These are phyloP conservation scores for Scenedesmus sp. DNA, from an alignment of 163 green algal genomes.

Conservation along the genomic window DNA sequence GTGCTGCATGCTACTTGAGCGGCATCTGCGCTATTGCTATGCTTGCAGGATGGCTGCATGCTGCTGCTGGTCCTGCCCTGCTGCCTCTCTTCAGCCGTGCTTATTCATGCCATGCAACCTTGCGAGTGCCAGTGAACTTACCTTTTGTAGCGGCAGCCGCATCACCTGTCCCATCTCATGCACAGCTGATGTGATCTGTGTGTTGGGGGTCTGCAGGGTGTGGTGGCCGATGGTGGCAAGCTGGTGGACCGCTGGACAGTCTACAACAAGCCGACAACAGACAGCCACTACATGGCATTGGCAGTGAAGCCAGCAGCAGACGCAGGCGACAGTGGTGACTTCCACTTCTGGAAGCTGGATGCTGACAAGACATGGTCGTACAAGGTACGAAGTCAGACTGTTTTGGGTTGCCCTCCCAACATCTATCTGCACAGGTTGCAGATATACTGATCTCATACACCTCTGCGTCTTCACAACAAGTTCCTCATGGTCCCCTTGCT, in stretches of 20 bases:
- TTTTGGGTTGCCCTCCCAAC: not conserved
- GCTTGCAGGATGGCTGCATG: not conserved
- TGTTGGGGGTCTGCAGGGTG: not conserved
- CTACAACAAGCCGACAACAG: not conserved
- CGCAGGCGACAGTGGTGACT: constrained; percentile 31
- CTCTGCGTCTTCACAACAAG: too few species aligned
- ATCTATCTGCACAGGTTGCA: not conserved
- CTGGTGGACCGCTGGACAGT: constrained; percentile 42
- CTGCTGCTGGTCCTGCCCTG: too few species aligned
- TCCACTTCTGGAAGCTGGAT: constrained; percentile 51
- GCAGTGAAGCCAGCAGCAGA: constrained; percentile 37
- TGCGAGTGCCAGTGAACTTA: too few species aligned
- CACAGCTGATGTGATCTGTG: not conserved
- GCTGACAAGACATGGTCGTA: constrained; percentile 32
- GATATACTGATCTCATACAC: not conserved
- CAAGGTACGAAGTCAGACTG: constrained; percentile 21
- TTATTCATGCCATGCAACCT: too few species aligned
- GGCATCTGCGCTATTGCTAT: not conserved
- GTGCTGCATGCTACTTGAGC: not conserved
- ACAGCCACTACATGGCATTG: constrained; percentile 49
- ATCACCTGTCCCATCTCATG: not conserved
- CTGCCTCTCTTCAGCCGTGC: too few species aligned
- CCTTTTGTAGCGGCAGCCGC: too few species aligned
- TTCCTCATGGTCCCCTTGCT: too few species aligned
- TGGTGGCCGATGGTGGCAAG: constrained; percentile 38